phyloP scores from a whole-genome alignment of 2,329 filamentous ascomycete species.

The Elsinoe batatas region DNA sequence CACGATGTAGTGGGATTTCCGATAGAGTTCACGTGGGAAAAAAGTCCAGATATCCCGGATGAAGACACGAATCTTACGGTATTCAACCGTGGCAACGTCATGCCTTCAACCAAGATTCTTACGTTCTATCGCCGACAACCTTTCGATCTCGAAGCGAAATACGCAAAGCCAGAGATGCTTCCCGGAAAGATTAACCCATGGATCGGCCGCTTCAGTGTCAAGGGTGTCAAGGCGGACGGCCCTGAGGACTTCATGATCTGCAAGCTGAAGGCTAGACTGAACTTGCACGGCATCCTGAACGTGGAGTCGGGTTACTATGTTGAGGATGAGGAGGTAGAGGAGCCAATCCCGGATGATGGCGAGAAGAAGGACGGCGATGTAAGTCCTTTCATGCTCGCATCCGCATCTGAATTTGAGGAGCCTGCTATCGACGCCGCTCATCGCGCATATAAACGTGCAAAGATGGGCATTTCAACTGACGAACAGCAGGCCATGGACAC shows the following conservation, averaged over 20 bases:
- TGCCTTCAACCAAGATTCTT: slow-evolving; percentile 97
- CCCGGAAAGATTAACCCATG: slow-evolving; percentile 87
- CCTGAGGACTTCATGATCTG: slow-evolving; percentile 99
- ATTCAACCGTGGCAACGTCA: slow-evolving; percentile 92
- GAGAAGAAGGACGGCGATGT: slow-evolving; percentile 59
- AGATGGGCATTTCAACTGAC: slow-evolving; percentile 23
- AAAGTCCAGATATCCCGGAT: slow-evolving; percentile 94
- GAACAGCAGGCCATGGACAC: slow-evolving; percentile 69
- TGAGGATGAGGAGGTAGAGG: slow-evolving; percentile 94
- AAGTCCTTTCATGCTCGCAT: neutral
- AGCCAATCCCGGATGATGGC: slow-evolving; percentile 59
- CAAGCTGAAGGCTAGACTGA: slow-evolving; percentile 96
- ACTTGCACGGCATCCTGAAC: slow-evolving; percentile 92
- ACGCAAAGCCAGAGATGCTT: slow-evolving; percentile 74
- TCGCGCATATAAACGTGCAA: slow-evolving; percentile 14
- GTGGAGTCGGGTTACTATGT: slow-evolving; percentile 97
- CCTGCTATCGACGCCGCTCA: neutral
- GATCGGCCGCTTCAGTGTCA: slow-evolving; percentile 96
- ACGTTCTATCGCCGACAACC: slow-evolving; percentile 98
- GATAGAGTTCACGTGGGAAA: slow-evolving; percentile 98
- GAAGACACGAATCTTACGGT: slow-evolving; percentile 96
- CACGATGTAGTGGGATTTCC: slow-evolving; percentile 98
- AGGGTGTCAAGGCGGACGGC: slow-evolving; percentile 86
- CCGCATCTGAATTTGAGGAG: neutral
- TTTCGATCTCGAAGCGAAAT: slow-evolving; percentile 92